phyloP scores from a whole-genome alignment of 2,329 filamentous ascomycete species.

The Stenocarpella maydis region DNA sequence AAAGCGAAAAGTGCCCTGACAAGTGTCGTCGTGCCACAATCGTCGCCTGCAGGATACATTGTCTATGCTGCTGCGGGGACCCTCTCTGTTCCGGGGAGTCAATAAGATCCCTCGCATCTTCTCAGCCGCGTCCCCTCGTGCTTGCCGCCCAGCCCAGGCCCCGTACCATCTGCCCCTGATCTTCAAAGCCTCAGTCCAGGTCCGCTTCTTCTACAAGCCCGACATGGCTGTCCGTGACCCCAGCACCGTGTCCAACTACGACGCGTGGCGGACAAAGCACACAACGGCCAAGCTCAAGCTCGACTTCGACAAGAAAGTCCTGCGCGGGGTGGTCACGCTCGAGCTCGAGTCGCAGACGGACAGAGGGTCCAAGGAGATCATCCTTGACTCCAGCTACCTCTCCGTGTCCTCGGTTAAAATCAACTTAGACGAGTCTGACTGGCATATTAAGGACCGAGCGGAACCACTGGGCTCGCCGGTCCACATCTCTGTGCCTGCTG shows the following conservation, averaged over 20 bases:
- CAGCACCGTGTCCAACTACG: conserved; percentile 91
- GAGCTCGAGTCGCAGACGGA: conserved; percentile 80
- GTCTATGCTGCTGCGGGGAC: conserved; percentile 33
- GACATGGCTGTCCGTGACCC: conserved; percentile 71
- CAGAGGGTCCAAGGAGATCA: conserved; percentile 75
- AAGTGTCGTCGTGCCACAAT: conserved; percentile 30
- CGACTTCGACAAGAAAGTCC: conserved; percentile 80
- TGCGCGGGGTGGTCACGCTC: conserved; percentile 80
- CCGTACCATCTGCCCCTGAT: conserved; percentile 7
- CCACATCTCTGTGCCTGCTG: conserved; percentile 67
- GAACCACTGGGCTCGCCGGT: conserved; percentile 81
- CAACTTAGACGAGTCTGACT: conserved; percentile 67
- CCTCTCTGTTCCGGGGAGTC: conserved; percentile 30
- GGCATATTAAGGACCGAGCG: conserved; percentile 73
- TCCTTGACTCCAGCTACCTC: conserved; percentile 89
- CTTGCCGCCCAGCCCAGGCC: conserved; percentile 25
- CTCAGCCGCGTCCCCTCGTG: conserved; percentile 3
- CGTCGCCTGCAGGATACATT: conserved; percentile 24
- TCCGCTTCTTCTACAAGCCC: conserved; percentile 38
- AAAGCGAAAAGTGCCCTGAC: not conserved
- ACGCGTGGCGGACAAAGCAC: conserved; percentile 84
- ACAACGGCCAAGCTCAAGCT: conserved; percentile 83
- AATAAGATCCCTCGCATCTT: conserved; percentile 22
- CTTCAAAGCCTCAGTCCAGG: conserved; percentile 27
- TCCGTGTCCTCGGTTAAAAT: conserved; percentile 77